Base-by-base conservation (phyloP, 495 filamentous ascomycete species). In the Xylaria longipes region DNA sequence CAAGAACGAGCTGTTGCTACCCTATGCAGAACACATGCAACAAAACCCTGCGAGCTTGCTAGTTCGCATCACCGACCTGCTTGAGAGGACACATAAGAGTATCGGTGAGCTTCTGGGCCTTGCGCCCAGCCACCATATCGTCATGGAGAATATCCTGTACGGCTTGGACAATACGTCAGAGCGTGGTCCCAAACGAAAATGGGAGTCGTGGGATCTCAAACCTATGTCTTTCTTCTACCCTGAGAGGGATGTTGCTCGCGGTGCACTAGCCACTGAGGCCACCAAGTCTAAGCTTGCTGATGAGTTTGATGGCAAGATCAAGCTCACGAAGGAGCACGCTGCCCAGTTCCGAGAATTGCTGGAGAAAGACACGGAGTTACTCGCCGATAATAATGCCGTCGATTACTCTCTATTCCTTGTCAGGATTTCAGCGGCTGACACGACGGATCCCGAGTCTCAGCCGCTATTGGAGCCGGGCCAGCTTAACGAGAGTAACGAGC, bases 121-220 rank as follows among this genome's bases (percentile, higher is more conserved):
- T 5, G 85, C 88, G 0, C 90, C 91, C 0, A 86, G 87, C 0
- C 89, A 91, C 72, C 90, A 92, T 76, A 88, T 93, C 72, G 83
- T 92, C 72, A 93, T 92, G 91, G 91, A 92, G 58, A 92, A 92
- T 76, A 82, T 90, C 63, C 80, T 92, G 52, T 87, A 87, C 74
- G 90, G 89, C 5, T 78, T 85, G 64, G 77, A 80, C 8, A 63
- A 74, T n/a, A 80, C 79, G 1, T 77, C 83, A 8, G 82, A 85
- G 58, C 75, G 78, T 0, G 78, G 78, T 3, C 41, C 62, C 15
- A 74, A 82, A 3, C 78, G 81, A 0, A 80, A 84, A 11, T 93
- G 90, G 90, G 89, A 92, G 70, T 86, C 85, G 0, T 92, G 89
- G 81, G 91, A 93, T 50, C 86, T 93, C 20, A 93, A 93, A 73